Percentiles rank a stretch among this genome's conserved stretches.
Conservation (phyloP, 805 yeast species). For the Vanderwaltozyma tropicalis region DNA sequence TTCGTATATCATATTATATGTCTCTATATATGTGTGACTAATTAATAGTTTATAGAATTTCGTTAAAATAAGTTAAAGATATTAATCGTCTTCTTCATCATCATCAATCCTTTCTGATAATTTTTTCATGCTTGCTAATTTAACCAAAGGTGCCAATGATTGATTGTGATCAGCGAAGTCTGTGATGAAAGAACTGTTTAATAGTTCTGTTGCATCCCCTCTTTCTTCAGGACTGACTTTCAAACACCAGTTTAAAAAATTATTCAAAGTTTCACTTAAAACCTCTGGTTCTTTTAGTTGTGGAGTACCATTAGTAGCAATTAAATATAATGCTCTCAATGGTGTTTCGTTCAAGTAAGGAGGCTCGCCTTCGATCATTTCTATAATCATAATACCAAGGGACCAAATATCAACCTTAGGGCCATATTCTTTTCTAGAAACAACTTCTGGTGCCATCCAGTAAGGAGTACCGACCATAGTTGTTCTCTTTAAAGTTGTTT, state of each 20-base stretch:
- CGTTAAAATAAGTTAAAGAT: no score
- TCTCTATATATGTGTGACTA: not conserved
- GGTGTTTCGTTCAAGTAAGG: conserved; percentile 97
- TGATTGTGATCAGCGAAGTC: conserved; percentile 48
- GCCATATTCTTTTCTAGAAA: conserved; percentile 87
- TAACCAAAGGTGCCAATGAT: conserved; percentile 63
- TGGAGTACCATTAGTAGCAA: conserved; percentile 96
- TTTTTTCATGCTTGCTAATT: conserved; percentile 61
- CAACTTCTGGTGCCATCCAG: conserved; percentile 99
- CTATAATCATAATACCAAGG: conserved; percentile 93
- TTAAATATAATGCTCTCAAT: conserved; percentile 80
- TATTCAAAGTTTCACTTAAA: conserved; percentile 51
- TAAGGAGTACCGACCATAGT: conserved; percentile 99
- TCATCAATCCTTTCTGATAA: conserved; percentile 30
- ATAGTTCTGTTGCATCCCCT: conserved; percentile 64
- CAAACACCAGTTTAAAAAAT: conserved; percentile 66
- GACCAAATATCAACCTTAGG: conserved; percentile 98
- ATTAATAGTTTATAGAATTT: no score
- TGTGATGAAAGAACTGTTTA: conserved; percentile 52
- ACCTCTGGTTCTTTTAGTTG: conserved; percentile 80
- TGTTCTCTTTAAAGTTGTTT: conserved; percentile 74
- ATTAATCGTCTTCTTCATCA: conserved; percentile 13
- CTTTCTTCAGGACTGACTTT: conserved; percentile 77
- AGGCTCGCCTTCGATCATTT: conserved; percentile 98
- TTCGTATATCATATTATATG: not conserved